Base-by-base conservation (phyloP, 352 stramenopile genomes). In the Phytopythium aichiense region DNA sequence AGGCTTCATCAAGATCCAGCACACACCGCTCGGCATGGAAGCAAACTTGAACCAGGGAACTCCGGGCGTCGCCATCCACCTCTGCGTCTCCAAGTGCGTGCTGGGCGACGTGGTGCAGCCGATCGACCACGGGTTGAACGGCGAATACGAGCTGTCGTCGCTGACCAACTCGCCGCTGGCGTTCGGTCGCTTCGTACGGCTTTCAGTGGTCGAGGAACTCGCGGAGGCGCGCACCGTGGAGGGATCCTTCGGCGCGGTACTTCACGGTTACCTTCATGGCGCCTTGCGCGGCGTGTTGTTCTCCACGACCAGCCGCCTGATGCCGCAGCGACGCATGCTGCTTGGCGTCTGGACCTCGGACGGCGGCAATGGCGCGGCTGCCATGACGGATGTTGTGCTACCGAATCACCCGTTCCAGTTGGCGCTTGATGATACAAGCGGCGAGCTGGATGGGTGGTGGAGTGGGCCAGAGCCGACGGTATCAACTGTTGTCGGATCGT, bases 1-100 rank as follows among this genome's bases (percentile, higher is more conserved):
- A 1, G 83, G 84, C 12, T 96, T 91, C 60, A 90, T 76, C 12
- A 96, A 96, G 58, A 83, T 96, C 38, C 77, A 88, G 57, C 84
- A 96, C 48, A 96, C 87, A 2, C 87, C 87, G 45, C 69, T 96
- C 0, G 87, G 87, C 9, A 94, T 96, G 85, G 84, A 94, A 33
- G 87, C 87, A 8, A 95, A 94, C 62, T 40, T 96, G 58, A 92
- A 94, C 48, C 81, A 93, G 63, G 86, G 86, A 15, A 92, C 86
- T 4, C 74, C 30, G 6, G 82, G 86, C 33, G 80, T 92, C 13
- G 70, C 82, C 31, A 94, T 96, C 59, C 75, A 93, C 55, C 56
- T 96, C 23, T 91, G 81, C 42, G 84, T 84, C 52, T 72, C 80
- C 2, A 93, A 92, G 67, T 76, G 72, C 16, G 76, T 88, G 56